Conservation (phyloP, 352 stramenopile species). For the Phytopythium litorale region DNA sequence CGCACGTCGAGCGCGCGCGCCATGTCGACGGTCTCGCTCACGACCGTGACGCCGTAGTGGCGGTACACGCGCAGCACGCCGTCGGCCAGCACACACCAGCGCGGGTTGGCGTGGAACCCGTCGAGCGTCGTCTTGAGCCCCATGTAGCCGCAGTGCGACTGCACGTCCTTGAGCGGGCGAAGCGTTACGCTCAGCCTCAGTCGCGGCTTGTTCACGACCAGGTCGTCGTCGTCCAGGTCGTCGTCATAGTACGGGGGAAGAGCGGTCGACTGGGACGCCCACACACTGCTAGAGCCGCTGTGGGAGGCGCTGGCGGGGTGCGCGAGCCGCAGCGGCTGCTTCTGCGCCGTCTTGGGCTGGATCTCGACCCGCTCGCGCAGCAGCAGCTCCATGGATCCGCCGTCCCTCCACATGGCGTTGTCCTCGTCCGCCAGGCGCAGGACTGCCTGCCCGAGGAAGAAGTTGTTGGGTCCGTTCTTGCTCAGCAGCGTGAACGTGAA, state of each 20-base stretch:
- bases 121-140: conserved; percentile 62
- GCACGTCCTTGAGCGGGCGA: conserved; percentile 39
- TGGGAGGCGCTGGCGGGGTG: conserved; percentile 9
- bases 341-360: conserved; percentile 55
- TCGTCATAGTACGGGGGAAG: conserved; percentile 1
- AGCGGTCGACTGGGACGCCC: neutral
- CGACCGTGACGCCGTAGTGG: conserved; percentile 68
- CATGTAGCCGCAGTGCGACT: conserved; percentile 65
- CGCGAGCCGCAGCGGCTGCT: conserved; percentile 36
- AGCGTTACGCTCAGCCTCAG: conserved; percentile 38
- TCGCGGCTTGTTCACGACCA: neutral
- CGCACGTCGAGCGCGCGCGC: conserved; percentile 42
- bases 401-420: conserved; percentile 42
- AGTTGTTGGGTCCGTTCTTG: conserved; percentile 77
- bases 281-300: conserved; percentile 10
- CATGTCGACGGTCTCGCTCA: conserved; percentile 59
- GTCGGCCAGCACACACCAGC: conserved; percentile 73
- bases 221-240: conserved; percentile 6
- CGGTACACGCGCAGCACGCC: conserved; percentile 60
- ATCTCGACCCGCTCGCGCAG: conserved; percentile 48
- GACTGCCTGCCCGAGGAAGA: conserved; percentile 61
- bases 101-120: conserved; percentile 50
- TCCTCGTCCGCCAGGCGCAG: conserved; percentile 39
- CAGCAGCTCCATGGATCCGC: conserved; percentile 31
- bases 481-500: conserved; percentile 70